A percentile compares a stretch with the other conserved stretches of the same genome.
These are phyloP conservation scores for Stenocarpella maydis DNA, from an alignment of 2,329 filamentous ascomycete genomes.

Conservation along the genomic window DNA sequence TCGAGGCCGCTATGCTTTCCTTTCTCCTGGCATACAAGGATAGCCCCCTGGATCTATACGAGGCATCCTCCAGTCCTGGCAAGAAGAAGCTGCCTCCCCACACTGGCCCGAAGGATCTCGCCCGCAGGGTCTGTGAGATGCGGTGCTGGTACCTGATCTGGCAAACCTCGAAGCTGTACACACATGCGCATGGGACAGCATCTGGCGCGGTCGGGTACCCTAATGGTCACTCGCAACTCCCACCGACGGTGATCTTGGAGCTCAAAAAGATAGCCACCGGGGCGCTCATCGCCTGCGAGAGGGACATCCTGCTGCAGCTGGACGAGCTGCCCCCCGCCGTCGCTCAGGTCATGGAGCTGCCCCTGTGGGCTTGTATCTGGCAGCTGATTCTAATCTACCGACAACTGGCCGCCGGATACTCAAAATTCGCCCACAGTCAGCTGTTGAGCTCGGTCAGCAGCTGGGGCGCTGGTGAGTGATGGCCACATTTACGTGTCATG, in stretches of 20 bases:
- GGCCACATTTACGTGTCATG: background rate
- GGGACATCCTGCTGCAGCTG: conserved; percentile 12
- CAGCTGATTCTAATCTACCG: conserved; percentile 33
- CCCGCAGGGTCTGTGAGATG: conserved; percentile 24
- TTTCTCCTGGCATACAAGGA: conserved; percentile 22
- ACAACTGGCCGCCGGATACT: conserved; percentile 34
- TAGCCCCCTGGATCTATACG: background rate
- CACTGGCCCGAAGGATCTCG: background rate
- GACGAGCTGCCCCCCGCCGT: conserved; percentile 2
- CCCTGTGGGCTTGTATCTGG: conserved; percentile 33
- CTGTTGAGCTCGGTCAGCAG: background rate
- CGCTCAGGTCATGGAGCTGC: background rate
- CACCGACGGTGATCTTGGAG: background rate
- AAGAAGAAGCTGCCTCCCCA: background rate
- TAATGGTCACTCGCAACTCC: background rate
- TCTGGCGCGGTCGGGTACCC: too few species aligned
- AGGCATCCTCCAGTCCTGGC: background rate
- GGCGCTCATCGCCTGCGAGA: conserved; percentile 16
- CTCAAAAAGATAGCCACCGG: conserved; percentile 13
- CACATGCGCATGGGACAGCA: background rate
- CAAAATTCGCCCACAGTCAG: background rate
- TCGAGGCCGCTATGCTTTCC: conserved; percentile 21
- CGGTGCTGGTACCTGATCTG: conserved; percentile 31
- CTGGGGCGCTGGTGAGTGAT: background rate
- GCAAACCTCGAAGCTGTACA: conserved; percentile 14